Conservation (phyloP, 768 basidiomycete species). For the Tremella yokohamensis region DNA sequence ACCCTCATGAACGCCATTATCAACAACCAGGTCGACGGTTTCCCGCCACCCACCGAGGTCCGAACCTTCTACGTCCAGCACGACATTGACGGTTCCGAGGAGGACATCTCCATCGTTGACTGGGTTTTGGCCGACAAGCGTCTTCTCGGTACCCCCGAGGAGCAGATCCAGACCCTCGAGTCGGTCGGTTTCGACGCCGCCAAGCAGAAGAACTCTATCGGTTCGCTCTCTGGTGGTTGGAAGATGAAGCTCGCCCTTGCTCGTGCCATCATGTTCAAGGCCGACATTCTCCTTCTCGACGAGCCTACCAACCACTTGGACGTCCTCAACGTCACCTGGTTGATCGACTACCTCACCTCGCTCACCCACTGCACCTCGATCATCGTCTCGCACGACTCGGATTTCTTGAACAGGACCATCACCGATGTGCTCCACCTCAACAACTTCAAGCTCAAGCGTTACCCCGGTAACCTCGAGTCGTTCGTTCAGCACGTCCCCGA, state of each 20-base stretch:
- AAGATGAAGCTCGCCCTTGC: slow-evolving; percentile 99
- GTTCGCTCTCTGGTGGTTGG: slow-evolving; percentile 95
- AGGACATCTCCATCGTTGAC: slow-evolving; percentile 79
- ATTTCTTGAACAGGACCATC: slow-evolving; percentile 97
- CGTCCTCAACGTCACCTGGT: slow-evolving; percentile 95
- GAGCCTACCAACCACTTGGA: slow-evolving; percentile 87
- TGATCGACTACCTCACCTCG: slow-evolving; percentile 84
- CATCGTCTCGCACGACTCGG: slow-evolving; percentile 96
- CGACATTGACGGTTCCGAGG: slow-evolving; percentile 95
- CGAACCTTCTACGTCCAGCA: slow-evolving; percentile 99
- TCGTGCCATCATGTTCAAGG: slow-evolving; percentile 95
- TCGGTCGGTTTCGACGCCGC: slow-evolving; percentile 89
- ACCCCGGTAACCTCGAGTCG: slow-evolving; percentile 89
- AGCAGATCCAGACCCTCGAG: slow-evolving; percentile 73
- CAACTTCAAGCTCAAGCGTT: slow-evolving; percentile 95
- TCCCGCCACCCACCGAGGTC: slow-evolving; percentile 94
- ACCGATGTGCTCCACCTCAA: slow-evolving; percentile 96
- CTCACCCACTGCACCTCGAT: slow-evolving; percentile 91
- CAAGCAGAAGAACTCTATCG: slow-evolving; percentile 79
- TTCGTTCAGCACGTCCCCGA: slow-evolving; percentile 94
- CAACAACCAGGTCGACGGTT: slow-evolving; percentile 82
- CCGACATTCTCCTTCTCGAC: slow-evolving; percentile 92
- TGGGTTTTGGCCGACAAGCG: slow-evolving; percentile 85
- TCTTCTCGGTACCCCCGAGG: slow-evolving; percentile 65
- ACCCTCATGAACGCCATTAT: slow-evolving; percentile 52